These are phyloP conservation scores for Kentomonas sorsogonicus DNA, from an alignment of 208 protist species.

Conservation along the genomic window DNA sequence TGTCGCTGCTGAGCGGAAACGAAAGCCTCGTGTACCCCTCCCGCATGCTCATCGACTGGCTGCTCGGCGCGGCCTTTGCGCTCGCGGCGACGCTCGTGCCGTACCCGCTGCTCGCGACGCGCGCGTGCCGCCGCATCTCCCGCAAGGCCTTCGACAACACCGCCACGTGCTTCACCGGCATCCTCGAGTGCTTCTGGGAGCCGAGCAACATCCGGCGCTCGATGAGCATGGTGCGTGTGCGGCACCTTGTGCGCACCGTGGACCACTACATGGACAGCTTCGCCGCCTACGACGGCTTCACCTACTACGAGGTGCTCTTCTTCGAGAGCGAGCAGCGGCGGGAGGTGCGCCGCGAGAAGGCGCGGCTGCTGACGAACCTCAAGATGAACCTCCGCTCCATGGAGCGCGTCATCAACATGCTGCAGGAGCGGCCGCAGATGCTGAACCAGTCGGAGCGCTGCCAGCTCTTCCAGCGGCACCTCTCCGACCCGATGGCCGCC, in stretches of 20 bases:
- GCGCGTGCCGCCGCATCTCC: slow-evolving; percentile 22
- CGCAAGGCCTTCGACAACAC: slow-evolving; percentile 34
- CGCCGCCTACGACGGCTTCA: slow-evolving; percentile 35
- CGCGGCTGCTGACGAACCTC: slow-evolving; percentile 43
- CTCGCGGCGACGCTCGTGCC: slow-evolving; percentile 48
- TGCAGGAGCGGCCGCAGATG: slow-evolving; percentile 59
- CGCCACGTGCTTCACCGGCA: slow-evolving; percentile 51
- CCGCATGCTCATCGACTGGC: slow-evolving; percentile 45
- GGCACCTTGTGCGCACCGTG: slow-evolving; percentile 38
- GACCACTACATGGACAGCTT: slow-evolving; percentile 56
- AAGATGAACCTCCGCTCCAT: slow-evolving; percentile 66
- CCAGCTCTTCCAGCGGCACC: slow-evolving; percentile 43
- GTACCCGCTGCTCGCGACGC: slow-evolving; percentile 55
- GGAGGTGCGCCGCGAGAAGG: slow-evolving; percentile 58
- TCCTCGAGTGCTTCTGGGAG: slow-evolving; percentile 63
- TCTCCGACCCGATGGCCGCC: slow-evolving; percentile 46
- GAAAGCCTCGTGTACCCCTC: slow-evolving; percentile 30
- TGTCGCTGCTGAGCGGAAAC: slow-evolving; percentile 32
- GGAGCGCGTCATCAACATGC: slow-evolving; percentile 68
- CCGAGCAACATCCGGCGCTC: slow-evolving; percentile 60
- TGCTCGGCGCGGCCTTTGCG: slow-evolving; percentile 51
- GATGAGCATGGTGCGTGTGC: slow-evolving; percentile 71
- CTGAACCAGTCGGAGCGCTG: slow-evolving; percentile 51
- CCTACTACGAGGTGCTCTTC: slow-evolving; percentile 66
- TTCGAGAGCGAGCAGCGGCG: slow-evolving; percentile 60